Conservation (phyloP, 2,329 filamentous ascomycete genomes). For the Eutypella sp. region DNA sequence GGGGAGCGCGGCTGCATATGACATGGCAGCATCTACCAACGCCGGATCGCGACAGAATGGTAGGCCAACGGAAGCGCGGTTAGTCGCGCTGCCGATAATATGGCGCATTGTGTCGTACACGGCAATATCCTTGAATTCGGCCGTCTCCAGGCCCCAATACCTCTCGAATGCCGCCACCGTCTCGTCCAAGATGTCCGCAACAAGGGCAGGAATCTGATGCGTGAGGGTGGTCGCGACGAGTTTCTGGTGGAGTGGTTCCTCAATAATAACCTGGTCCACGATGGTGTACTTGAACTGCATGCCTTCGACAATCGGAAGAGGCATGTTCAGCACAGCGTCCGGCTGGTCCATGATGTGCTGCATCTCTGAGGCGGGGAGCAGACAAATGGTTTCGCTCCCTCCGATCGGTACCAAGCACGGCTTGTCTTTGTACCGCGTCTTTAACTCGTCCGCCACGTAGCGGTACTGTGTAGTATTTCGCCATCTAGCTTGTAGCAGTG, state of each 20-base stretch:
- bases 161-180: neutral
- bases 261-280: constrained; percentile 1
- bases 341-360: constrained; percentile 8
- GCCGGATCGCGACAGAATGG: constrained; percentile 15
- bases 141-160: neutral
- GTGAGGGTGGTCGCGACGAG: neutral
- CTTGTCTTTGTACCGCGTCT: neutral
- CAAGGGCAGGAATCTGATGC: constrained; percentile 3
- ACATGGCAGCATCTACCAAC: constrained; percentile 14
- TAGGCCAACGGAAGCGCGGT: constrained; percentile 16
- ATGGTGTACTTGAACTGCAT: constrained; percentile 10
- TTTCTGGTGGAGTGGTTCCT: neutral
- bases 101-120: constrained; percentile 9
- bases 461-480: constrained; percentile 9
- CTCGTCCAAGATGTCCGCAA: constrained; percentile 6
- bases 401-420: constrained; percentile 6
- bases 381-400: constrained; percentile 1
- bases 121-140: constrained; percentile 4
- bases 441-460: neutral
- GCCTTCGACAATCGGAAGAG: constrained; percentile 3
- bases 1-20: constrained; percentile 15
- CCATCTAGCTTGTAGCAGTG: constrained; percentile 7
- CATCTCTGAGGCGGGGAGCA: constrained; percentile 4
- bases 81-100: constrained; percentile 9
- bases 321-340: constrained; percentile 5